Evolutionary conservation across 2,329 filamentous ascomycete genomes (phyloP).

Genomic region (Calonectria honghensis): DNA sequence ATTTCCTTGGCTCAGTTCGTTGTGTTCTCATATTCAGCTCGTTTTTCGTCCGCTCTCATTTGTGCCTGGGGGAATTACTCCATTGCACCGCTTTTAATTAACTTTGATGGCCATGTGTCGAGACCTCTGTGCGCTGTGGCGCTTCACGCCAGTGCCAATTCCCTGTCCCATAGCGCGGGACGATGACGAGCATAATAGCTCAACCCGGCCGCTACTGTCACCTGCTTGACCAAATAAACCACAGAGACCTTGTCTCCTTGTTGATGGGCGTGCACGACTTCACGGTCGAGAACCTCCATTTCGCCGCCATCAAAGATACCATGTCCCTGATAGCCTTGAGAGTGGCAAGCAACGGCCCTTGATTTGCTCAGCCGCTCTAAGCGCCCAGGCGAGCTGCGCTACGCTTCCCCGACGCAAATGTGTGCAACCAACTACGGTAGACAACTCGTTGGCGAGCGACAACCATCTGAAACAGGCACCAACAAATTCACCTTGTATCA

Average conservation of each 20-base stretch:
- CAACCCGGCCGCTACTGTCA: constrained; percentile 10
- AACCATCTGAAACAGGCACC: constrained; percentile 18
- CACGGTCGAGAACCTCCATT: constrained; percentile 8
- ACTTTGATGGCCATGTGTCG: constrained; percentile 11
- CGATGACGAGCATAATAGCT: constrained; percentile 32
- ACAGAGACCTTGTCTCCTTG: not conserved
- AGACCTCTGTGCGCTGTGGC: constrained; percentile 27
- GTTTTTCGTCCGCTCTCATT: constrained; percentile 14
- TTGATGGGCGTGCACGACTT: not conserved
- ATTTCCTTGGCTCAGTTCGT: constrained; percentile 14
- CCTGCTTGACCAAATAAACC: constrained; percentile 9
- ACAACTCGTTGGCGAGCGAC: not conserved
- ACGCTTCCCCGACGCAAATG: not conserved
- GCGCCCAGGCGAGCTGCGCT: constrained; percentile 38
- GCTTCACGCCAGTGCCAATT: constrained; percentile 8
- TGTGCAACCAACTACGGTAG: constrained; percentile 28
- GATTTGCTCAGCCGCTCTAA: constrained; percentile 40
- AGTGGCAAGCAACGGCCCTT: constrained; percentile 14
- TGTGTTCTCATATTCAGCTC: not conserved
- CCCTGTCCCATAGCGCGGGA: constrained; percentile 21
- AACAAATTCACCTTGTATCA: constrained; percentile 13
- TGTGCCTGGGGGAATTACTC: constrained; percentile 1
- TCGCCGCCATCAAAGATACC: constrained; percentile 18
- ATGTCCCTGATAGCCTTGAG: constrained; percentile 28
- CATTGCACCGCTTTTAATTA: constrained; percentile 14